Evolutionary conservation across 2,329 filamentous ascomycete species (phyloP).

Genomic region (Colletotrichum cordylinicola): DNA sequence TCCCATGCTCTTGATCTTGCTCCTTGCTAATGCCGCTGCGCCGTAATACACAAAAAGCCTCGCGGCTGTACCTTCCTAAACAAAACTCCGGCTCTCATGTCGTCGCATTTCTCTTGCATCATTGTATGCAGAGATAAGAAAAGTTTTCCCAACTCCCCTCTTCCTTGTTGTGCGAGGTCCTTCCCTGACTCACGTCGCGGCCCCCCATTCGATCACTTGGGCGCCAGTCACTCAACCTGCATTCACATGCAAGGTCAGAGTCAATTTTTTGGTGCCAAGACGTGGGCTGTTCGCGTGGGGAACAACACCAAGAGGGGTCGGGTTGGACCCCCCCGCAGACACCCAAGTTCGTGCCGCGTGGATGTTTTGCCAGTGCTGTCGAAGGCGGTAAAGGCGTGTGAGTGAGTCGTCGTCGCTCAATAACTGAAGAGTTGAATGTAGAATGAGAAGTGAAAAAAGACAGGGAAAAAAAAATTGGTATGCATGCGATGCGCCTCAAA

Average conservation of each 20-base stretch:
- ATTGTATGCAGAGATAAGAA: not conserved
- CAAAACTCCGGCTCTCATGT: not conserved
- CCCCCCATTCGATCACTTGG: slow-evolving; percentile 3
- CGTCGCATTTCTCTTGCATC: not conserved
- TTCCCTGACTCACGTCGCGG: slow-evolving; percentile 13
- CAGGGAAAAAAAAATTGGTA: not conserved
- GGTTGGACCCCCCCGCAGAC: not conserved
- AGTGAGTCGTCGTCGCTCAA: not conserved
- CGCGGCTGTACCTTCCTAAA: not conserved
- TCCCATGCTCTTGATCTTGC: slow-evolving; percentile 3
- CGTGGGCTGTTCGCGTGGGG: slow-evolving; percentile 1
- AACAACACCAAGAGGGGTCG: not conserved
- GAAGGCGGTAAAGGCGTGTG: not conserved
- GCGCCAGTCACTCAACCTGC: slow-evolving; percentile 12
- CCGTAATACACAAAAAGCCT: not conserved
- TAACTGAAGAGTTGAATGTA: not conserved
- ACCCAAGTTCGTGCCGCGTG: slow-evolving; percentile 7
- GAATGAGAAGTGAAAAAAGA: not conserved
- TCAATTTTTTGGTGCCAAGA: slow-evolving; percentile 4
- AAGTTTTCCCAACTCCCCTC: not conserved
- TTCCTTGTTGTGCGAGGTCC: not conserved
- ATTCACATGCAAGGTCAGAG: slow-evolving; percentile 14
- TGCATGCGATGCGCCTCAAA: slow-evolving; percentile 13
- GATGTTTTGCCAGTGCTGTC: not conserved
- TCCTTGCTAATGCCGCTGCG: slow-evolving; percentile 4